Percentiles rank a stretch among this genome's conserved stretches.
phyloP scores from a whole-genome alignment of 1,284 basidiomycete genomes.

The Cryptococcus floricola region DNA sequence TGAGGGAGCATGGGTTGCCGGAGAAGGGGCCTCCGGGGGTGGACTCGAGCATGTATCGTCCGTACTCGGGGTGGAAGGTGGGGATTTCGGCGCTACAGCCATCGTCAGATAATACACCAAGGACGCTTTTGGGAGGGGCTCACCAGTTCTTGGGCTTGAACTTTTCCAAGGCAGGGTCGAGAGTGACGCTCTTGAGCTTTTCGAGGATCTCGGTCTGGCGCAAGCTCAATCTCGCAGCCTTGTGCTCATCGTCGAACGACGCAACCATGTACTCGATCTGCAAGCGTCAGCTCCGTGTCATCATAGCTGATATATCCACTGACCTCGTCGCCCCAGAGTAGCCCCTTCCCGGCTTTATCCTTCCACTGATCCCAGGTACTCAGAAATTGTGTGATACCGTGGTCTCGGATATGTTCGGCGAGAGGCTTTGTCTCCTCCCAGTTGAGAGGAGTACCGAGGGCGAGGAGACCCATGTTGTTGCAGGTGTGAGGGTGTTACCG shows the following conservation, averaged over 20 bases:
- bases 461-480: constrained; percentile 79
- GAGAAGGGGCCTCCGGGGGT: constrained; percentile 94
- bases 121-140: neutral
- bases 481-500: no score
- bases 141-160: constrained; percentile 37
- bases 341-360: constrained; percentile 82
- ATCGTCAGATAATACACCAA: neutral
- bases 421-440: constrained; percentile 88
- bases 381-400: constrained; percentile 94
- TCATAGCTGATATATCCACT: constrained; percentile 12
- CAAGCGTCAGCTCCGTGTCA: neutral
- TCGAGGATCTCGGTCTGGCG: constrained; percentile 90
- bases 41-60: constrained; percentile 97
- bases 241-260: constrained; percentile 75
- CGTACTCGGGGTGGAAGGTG: constrained; percentile 98
- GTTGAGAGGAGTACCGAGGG: constrained; percentile 85
- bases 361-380: constrained; percentile 89
- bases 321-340: constrained; percentile 99
- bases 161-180: constrained; percentile 61
- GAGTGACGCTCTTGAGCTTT: constrained; percentile 68
- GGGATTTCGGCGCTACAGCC: constrained; percentile 66
- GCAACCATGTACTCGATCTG: constrained; percentile 97
- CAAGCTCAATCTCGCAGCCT: constrained; percentile 75
- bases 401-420: constrained; percentile 83
- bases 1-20: constrained; percentile 74